These are phyloP conservation scores for Phtheirospermum japonicum DNA, from an alignment of 257 asterid species.

Conservation along the genomic window DNA sequence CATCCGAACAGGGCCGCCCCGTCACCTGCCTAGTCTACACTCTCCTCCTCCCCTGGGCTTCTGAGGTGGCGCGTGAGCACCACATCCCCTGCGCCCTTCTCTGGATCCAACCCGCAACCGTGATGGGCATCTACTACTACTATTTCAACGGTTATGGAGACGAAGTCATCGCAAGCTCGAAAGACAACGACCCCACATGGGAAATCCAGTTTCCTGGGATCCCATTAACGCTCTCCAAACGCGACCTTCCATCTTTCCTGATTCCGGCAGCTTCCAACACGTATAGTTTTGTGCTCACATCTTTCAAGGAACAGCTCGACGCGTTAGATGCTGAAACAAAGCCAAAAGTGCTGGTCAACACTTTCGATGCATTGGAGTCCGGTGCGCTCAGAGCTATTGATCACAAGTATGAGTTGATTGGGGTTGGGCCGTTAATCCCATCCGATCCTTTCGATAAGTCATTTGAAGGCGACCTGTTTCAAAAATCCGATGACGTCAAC, in stretches of 20 bases:
- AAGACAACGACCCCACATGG: slow-evolving; percentile 4
- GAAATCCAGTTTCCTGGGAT: slow-evolving; percentile 45
- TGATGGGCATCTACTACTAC: slow-evolving; percentile 44
- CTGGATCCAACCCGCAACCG: slow-evolving; percentile 69
- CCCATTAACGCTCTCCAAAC: slow-evolving; percentile 30
- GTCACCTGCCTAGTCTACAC: slow-evolving; percentile 47
- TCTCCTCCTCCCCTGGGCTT: slow-evolving; percentile 54
- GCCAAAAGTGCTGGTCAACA: slow-evolving; percentile 50
- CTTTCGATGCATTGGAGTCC: slow-evolving; percentile 42
- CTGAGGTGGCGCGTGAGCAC: slow-evolving; percentile 46
- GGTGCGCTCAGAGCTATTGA: slow-evolving; percentile 35
- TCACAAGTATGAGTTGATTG: slow-evolving; percentile 29
- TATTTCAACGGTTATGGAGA: slow-evolving; percentile 51
- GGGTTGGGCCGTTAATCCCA: slow-evolving; percentile 58
- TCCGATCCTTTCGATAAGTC: slow-evolving; percentile 33
- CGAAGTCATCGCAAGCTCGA: slow-evolving; percentile 11
- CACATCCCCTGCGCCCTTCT: slow-evolving; percentile 52
- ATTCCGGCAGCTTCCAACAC: slow-evolving; percentile 24
- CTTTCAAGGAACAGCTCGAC: slow-evolving; percentile 47
- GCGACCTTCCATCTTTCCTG: slow-evolving; percentile 57
- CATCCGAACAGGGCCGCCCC: slow-evolving; percentile 40
- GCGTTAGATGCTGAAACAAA: slow-evolving; percentile 28
- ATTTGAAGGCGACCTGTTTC: slow-evolving; percentile 39
- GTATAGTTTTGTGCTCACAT: slow-evolving; percentile 23
- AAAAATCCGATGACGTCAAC: slow-evolving; percentile 32